Evolutionary conservation across 352 stramenopile species (phyloP).

Genomic region (Phytophthora idaei): DNA sequence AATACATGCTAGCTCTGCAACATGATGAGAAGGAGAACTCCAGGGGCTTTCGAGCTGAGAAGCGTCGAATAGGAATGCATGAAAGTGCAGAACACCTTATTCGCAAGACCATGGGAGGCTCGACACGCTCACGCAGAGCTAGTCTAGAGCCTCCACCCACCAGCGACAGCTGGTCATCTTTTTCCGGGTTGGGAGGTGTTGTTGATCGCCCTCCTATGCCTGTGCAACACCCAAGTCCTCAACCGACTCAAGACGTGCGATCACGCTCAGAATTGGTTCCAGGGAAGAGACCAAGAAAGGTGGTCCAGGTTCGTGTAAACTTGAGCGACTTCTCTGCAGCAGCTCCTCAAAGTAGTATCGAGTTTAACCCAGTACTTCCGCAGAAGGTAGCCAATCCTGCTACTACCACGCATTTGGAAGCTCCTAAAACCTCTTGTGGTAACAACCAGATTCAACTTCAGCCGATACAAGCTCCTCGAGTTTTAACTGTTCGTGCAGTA

Average conservation of each 20-base stretch:
- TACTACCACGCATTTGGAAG: not conserved
- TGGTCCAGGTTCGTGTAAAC: constrained; percentile 57
- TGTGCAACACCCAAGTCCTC: constrained; percentile 1
- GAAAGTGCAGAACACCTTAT: constrained; percentile 32
- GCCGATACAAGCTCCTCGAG: constrained; percentile 8
- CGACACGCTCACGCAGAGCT: constrained; percentile 5
- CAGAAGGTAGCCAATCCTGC: not conserved
- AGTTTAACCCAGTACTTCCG: not conserved
- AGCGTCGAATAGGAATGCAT: constrained; percentile 25
- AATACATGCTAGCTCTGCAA: constrained; percentile 74
- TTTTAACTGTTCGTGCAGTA: constrained; percentile 17
- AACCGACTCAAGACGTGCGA: not conserved
- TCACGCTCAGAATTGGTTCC: constrained; percentile 7
- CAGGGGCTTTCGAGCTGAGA: constrained; percentile 31
- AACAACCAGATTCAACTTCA: not conserved
- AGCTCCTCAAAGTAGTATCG: not conserved
- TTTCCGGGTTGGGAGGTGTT: not conserved
- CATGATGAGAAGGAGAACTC: constrained; percentile 65
- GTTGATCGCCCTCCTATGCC: not conserved
- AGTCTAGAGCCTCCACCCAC: not conserved
- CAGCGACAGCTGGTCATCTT: not conserved
- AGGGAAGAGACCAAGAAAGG: constrained; percentile 31
- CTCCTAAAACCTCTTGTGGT: not conserved
- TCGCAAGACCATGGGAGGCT: constrained; percentile 25
- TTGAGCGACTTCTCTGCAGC: constrained; percentile 37